Base-by-base conservation (phyloP, 2,329 filamentous ascomycete species). In the Scedosporium boydii region DNA sequence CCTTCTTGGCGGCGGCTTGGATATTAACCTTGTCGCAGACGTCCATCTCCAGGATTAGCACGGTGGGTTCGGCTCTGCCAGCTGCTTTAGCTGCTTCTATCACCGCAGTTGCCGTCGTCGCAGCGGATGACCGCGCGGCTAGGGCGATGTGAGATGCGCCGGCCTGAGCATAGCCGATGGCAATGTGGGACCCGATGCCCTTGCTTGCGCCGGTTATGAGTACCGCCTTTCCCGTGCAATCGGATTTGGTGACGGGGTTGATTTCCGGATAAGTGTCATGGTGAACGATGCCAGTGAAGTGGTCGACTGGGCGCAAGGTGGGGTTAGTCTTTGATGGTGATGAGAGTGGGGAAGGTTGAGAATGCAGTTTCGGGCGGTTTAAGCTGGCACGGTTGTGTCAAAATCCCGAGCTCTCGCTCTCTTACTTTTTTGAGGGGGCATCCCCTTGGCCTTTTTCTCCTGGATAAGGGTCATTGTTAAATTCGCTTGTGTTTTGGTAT, bases 181-280 rank as follows among this genome's bases (percentile, higher is more conserved):
- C 83, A 3, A 78, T 82, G 14, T 78, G 76, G 2, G 74, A 74
- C 5, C 85, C 84, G 42, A 85, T 78, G 3, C 83, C 82, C 46
- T 78, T 79, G 2, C 79, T 81, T 0, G 79, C 82, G 7, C 83
- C 84, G 0, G 78, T 83, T 59, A 87, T 78, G 63, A 87, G 75
- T 56, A 78, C 70, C 6, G 70, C 69, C 60, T 74, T 75, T 5
- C 72, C 72, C 3, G 68, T 60, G 34, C 80, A 75, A 64, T 78
- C 66, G 42, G 70, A 68, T 29, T 75, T 73, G 18, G 68, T 65
- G 51, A 61, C 14, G 16, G 75, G 72, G 63, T 77, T 71, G 68
- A 87, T 85, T 63, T 72, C 74, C 0, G 78, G 74, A 68, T 87
- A 87, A 2, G 81, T 85, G 66, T 83, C 77, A 61, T 73, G 70